Base-by-base conservation (phyloP, 164 flowering plant genomes). In the Umbellularia californica region DNA sequence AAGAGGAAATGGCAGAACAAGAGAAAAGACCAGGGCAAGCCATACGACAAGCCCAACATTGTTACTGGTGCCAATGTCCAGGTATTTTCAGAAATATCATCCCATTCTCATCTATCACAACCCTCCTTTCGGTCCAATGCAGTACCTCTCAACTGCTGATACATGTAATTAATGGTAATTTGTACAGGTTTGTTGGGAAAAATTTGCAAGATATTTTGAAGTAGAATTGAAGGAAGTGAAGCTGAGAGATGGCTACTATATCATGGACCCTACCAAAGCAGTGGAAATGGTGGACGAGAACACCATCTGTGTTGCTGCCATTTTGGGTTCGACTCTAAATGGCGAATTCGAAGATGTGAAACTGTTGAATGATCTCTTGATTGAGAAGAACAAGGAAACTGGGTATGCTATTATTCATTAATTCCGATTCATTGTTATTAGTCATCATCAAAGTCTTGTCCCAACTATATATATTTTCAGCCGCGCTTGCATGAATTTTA, bases 301-400 rank as follows among this genome's bases (percentile, higher is more conserved):
- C 82, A 84, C 85, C 68, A 82, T 84, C 15, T 84, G 87, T 70
- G 87, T 83, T 2, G 87, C 87, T 3, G 85, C 87, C 1, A 85
- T 85, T 58, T 76, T 85, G 3, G 87, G 85, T 20, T 85, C 87
- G 1, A 85, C 87, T 5, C 82, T 85, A 5, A 85, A 83, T 22
- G 87, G 87, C 15, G 87, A 85, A 71, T 85, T 83, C 47, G 87
- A 85, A 65, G 85, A 85, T 68, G 85, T 83, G 50, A 85, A 85
- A 81, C 83, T 70, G 69, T 77, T 84, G 74, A 85, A 85, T 41
- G 84, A 85, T 62, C 84, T 83, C 60, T 69, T 85, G 72, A 11
- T 58, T 0, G 76, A 76, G 69, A 85, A 85, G 82, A 85, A 83
- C 82, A 78, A 72, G 67, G 65, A 76, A 67, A 85, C 87, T 2